Percentiles rank a stretch among this genome's conserved stretches.
Conservation (phyloP, 1,139 yeast species). For the Saccharomyces hybrid region DNA sequence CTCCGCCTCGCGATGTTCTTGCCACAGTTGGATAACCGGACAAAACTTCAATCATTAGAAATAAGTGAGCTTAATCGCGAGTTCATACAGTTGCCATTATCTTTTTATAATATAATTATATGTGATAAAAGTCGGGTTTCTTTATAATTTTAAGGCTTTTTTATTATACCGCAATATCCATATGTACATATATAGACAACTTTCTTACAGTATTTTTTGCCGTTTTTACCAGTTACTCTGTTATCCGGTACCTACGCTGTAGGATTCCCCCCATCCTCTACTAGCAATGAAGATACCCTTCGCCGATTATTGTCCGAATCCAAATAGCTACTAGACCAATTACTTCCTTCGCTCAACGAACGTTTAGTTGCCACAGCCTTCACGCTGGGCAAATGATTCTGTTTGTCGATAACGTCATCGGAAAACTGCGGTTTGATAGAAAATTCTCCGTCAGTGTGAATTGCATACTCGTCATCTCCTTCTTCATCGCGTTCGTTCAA, state of each 20-base stretch:
- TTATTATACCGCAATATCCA: neutral
- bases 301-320: constrained; percentile 7
- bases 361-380: constrained; percentile 5
- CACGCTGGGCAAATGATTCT: constrained; percentile 4
- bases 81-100: neutral
- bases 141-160: neutral
- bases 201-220: constrained; percentile 19
- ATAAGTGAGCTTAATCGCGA: too few species aligned
- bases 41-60: neutral
- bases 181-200: constrained; percentile 3
- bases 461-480: constrained; percentile 11
- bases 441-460: constrained; percentile 13
- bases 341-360: constrained; percentile 21
- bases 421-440: constrained; percentile 7
- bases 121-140: too few species aligned
- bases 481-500: constrained; percentile 4
- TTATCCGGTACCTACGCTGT: neutral
- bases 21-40: neutral
- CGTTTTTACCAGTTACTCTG: constrained; percentile 33
- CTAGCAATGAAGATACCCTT: neutral
- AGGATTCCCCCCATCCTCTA: neutral
- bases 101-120: too few species aligned
- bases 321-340: constrained; percentile 19
- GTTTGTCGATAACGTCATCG: constrained; percentile 3
- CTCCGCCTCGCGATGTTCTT: neutral